Base-by-base conservation (phyloP, 2,329 filamentous ascomycete species). In the Leptographium galeiforme region DNA sequence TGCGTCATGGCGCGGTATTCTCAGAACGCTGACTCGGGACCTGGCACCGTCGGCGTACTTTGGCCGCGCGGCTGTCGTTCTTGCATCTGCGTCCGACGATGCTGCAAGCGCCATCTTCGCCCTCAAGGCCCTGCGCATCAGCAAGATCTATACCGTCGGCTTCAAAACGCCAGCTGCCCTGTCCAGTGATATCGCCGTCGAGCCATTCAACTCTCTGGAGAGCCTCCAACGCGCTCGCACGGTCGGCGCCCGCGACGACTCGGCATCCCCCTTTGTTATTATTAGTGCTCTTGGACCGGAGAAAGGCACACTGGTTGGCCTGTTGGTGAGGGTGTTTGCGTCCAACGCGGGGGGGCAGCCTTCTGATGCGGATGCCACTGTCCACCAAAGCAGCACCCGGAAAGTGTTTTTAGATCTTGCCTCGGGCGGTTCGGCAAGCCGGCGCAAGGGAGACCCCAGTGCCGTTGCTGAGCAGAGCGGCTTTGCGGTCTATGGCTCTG, bases 351-450 rank as follows among this genome's bases (percentile, higher is more conserved):
- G 14, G n/a, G 8, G 50, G 10, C 4, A 32, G 10, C 11, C 33
- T 7, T 32, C 33, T 57, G 57, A 64, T 56, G 48, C 70, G 61
- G 66, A 57, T 6, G 32, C 50, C 14, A 18, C 38, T 6, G 25
- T 14, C 8, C 25, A 44, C 19, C 12, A 18, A n/a, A 48, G 54
- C 40, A 69, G 69, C 59, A 73, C 68, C 50, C 70, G 70, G 53
- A 89, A 86, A 64, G 85, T 94, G 25, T 94, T 93, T 61, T 73
- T 94, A 0, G 87, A 94, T 66, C 71, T 94, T 45, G 85, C 86
- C 2, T 83, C 82, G 57, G 54, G 51, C 18, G 30, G 32, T 16
- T 36, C 44, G 0, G 65, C 25, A 36, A 70, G 72, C 3, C 75
- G 78, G 16, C 75, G 82, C 52, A 85, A 83, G 60, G 78, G 77